Base-by-base conservation (phyloP, 2,329 filamentous ascomycete genomes). In the Plectosphaerella cucumerina region DNA sequence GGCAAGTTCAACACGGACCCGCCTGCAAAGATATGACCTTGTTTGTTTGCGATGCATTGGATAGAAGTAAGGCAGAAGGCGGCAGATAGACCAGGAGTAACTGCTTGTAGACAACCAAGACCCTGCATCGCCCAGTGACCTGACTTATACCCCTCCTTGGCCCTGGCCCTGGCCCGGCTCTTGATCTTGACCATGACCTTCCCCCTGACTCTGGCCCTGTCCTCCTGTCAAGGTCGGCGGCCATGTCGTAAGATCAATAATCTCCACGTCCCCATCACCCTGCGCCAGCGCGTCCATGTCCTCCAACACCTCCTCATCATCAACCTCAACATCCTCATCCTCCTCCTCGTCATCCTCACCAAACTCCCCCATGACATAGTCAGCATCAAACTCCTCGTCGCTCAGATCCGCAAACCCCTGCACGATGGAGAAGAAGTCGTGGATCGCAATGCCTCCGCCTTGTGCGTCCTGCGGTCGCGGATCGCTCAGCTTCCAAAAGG, bases 401-500 rank as follows among this genome's bases (percentile, higher is more conserved):
- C 59, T 59, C 31, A 58, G 55, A 20, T 55, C 59, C 22, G 56
- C 58, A 10, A 60, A 53, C 8, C 54, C 50, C 20, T 61, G 58
- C 37, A 60, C 50, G 18, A 60, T 51, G 1, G 55, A 47, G 35
- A 59, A 33, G 37, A 56, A 60, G 33, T 60, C 58, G 14, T 52
- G 46, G 12, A 56, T 44, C 11, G 39, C 53, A 31, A 60, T 54
- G 31, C 44, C 39, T n/a, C 15, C 37, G 11, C 55, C 53, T 18
- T 58, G 56, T 42, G 55, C 56, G 14, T 66, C 63, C 8, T 53
- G 60, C 6, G 64, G 59, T 4, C 70, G 60, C 23, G 67, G 53
- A 44, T 67, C 65, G 9, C 66, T 59, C 39, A 63, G 61, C 67
- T 92, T 92, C 87, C 88, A 93, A 60, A 89, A 90, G 0, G 84